These are phyloP conservation scores for Candida easanensis DNA, from an alignment of 805 yeast species.

Conservation along the genomic window DNA sequence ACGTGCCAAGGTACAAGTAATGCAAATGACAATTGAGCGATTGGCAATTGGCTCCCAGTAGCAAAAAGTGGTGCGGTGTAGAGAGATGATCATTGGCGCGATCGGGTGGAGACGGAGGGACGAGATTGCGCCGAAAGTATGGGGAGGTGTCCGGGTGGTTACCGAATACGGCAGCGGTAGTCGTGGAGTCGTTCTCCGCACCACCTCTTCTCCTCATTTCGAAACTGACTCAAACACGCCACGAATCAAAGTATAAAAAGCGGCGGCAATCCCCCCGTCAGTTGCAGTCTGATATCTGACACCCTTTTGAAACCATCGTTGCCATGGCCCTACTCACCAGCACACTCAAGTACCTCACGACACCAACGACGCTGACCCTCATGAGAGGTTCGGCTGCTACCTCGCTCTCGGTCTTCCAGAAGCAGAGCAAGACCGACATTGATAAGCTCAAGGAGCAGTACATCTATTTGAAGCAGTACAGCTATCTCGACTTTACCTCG, in stretches of 20 bases:
- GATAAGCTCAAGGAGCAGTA: constrained; percentile 10
- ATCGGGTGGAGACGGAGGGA: not conserved
- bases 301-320: not conserved
- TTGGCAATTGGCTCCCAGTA: too few relatives aligned
- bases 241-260: too few relatives aligned
- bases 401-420: constrained; percentile 12
- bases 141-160: constrained; percentile 3
- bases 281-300: too few relatives aligned
- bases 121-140: not conserved
- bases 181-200: not conserved
- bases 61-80: constrained; percentile 1
- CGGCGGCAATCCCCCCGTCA: too few relatives aligned
- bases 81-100: not conserved
- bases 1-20: not conserved
- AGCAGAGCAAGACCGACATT: constrained; percentile 5
- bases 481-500: constrained; percentile 11
- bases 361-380: constrained; percentile 12
- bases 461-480: constrained; percentile 12
- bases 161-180: not conserved
- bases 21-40: too few relatives aligned
- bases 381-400: constrained; percentile 10
- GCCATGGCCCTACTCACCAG: constrained; percentile 5
- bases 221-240: not conserved
- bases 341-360: constrained; percentile 16
- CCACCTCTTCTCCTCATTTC: not conserved